A percentile compares a stretch with the other conserved stretches of the same genome.
phyloP scores from a whole-genome alignment of 208 protist genomes.

The Herpetomonas tarakana region DNA sequence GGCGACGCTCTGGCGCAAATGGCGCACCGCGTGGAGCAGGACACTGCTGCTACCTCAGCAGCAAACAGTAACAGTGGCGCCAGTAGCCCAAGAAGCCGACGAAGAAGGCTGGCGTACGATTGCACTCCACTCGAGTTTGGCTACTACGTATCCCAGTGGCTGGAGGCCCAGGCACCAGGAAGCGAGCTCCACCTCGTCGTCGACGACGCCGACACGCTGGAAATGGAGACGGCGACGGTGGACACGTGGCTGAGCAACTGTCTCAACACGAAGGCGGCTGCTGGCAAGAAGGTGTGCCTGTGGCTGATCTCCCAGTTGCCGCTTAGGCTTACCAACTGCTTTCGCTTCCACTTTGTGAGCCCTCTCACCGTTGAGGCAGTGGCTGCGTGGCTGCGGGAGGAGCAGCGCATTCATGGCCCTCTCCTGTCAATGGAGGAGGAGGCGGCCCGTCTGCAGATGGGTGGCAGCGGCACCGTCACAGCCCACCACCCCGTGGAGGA shows the following conservation, averaged over 20 bases:
- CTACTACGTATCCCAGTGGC: slow-evolving; percentile 44
- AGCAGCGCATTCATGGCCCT: slow-evolving; percentile 15
- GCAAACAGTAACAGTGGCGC: slow-evolving; percentile 5
- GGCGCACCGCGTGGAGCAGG: slow-evolving; percentile 17
- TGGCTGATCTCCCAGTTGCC: slow-evolving; percentile 79
- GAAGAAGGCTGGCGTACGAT: slow-evolving; percentile 31
- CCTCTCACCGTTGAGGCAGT: slow-evolving; percentile 32
- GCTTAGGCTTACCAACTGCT: slow-evolving; percentile 60
- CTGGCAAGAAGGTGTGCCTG: slow-evolving; percentile 33
- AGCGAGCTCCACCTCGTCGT: slow-evolving; percentile 82
- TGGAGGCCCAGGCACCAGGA: slow-evolving; percentile 28
- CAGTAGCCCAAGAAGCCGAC: slow-evolving; percentile 7
- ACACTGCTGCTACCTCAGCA: too few species aligned
- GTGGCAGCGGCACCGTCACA: background rate
- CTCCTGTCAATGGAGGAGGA: background rate
- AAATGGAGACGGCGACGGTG: slow-evolving; percentile 32
- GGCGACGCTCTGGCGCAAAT: slow-evolving; percentile 27
- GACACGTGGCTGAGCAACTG: slow-evolving; percentile 60
- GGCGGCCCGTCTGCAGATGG: background rate
- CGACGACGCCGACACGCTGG: slow-evolving; percentile 73
- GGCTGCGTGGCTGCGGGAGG: slow-evolving; percentile 35
- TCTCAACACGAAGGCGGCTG: slow-evolving; percentile 10
- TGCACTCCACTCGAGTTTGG: slow-evolving; percentile 56
- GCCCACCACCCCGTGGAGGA: background rate
- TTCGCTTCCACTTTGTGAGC: slow-evolving; percentile 72